A percentile compares a stretch with the other conserved stretches of the same genome.
These are phyloP conservation scores for Fusarium kyushuense DNA, from an alignment of 2,329 filamentous ascomycete genomes.

Conservation along the genomic window DNA sequence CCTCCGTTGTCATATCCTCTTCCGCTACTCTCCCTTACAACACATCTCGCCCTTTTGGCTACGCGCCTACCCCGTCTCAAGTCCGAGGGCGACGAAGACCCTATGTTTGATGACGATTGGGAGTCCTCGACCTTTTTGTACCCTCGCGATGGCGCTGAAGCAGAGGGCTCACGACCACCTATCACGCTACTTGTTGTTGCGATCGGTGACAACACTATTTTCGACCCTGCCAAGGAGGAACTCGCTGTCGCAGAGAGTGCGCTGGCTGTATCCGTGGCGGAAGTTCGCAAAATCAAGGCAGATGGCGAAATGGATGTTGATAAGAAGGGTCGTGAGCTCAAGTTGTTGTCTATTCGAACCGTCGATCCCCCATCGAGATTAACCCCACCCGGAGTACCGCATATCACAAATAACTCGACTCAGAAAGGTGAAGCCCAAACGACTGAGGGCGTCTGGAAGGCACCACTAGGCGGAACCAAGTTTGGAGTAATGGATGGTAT, in stretches of 20 bases:
- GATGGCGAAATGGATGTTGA: conserved; percentile 58
- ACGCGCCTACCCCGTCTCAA: conserved; percentile 86
- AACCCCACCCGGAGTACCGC: conserved; percentile 77
- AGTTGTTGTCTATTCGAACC: conserved; percentile 76
- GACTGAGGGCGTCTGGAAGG: conserved; percentile 84
- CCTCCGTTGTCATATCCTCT: conserved; percentile 92
- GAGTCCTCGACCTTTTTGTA: conserved; percentile 84
- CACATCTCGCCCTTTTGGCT: conserved; percentile 90
- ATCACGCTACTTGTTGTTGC: conserved; percentile 91
- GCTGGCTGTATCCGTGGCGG: conserved; percentile 83
- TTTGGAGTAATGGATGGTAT: conserved; percentile 78
- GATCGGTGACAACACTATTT: conserved; percentile 88
- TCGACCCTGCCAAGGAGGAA: conserved; percentile 92
- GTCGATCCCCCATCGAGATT: conserved; percentile 80
- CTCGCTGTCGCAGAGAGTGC: conserved; percentile 92
- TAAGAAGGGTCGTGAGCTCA: conserved; percentile 60
- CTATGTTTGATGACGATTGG: conserved; percentile 99
- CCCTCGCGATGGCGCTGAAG: conserved; percentile 59
- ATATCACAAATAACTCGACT: conserved; percentile 66
- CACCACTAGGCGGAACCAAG: conserved; percentile 85
- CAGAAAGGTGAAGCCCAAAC: conserved; percentile 63
- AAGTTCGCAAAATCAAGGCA: conserved; percentile 49
- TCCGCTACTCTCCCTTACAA: conserved; percentile 90
- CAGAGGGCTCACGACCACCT: conserved; percentile 71
- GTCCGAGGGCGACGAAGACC: conserved; percentile 93